Evolutionary conservation across 306 rosid genomes (phyloP), one percentile per base, ranked within the genome.

Genomic region (Quercus aquifolioides): DNA sequence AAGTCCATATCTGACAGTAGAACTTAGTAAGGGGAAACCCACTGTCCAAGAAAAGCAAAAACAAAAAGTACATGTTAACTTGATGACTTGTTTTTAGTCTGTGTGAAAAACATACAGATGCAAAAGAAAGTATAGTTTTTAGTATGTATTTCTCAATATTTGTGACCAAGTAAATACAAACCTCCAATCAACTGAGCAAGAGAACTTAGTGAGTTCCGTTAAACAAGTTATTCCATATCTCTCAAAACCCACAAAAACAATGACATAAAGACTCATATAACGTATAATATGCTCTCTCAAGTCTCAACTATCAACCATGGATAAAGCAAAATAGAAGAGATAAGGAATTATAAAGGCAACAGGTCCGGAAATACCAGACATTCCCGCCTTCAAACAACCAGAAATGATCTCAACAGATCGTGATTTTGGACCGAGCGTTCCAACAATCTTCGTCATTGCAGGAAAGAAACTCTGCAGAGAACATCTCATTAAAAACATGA

Each of bases 361-460:
- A 75, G 52, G 74, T n/a, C 73, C 60, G 69, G 75, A 13, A 57
- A 60, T 89, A 93, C 98, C 98, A 73, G 97, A 89, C 98, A 93
- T 91, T 86, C 98, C 98, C n/a, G 98, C 88, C 65, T 86, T 57
- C 52, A 93, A 91, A 81, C 98, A 91, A 46, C 74, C 86, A 2
- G 97, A 86, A 68, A 93, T 93, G 55, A 70, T 84, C 35, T 93
- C 92, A 25, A 91, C 83, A 5, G 98, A 91, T 70, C 92, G 80
- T 10, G 98, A 93, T 58, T 85, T 90, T 18, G 90, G 86, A 82
- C 98, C 98, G 25, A 93, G 98, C 43, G 98, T 93, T 52, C 98
- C 98, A 26, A 93, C 89, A 81, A 91, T 93, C 87, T 88, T 93
- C 35, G 98, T 91, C 97, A 90, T 87, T 46, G 98, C 94, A 35